These are phyloP conservation scores for Akanthomyces dipterigenus DNA, from an alignment of 2,329 filamentous ascomycete genomes.

Conservation along the genomic window DNA sequence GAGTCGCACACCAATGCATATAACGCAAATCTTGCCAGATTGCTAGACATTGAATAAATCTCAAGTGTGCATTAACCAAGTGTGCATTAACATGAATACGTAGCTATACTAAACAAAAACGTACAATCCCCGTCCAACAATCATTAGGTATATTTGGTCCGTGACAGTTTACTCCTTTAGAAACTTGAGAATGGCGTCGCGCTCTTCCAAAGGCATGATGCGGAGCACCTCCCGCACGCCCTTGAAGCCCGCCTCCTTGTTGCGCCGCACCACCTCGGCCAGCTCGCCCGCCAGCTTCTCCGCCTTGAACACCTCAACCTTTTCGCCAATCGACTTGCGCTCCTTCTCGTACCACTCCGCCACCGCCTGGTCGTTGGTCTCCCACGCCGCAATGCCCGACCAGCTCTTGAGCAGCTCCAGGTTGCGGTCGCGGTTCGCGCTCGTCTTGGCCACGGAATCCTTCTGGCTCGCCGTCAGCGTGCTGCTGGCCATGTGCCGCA, in stretches of 20 bases:
- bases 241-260: slow-evolving; percentile 66
- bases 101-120: background rate
- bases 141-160: background rate
- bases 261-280: slow-evolving; percentile 36
- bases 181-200: slow-evolving; percentile 69
- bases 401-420: slow-evolving; percentile 75
- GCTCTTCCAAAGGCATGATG: slow-evolving; percentile 82
- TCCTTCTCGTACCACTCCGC: slow-evolving; percentile 97
- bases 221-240: slow-evolving; percentile 80
- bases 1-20: no score
- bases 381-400: slow-evolving; percentile 72
- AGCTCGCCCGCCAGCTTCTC: slow-evolving; percentile 54
- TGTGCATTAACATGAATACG: slow-evolving; percentile 1
- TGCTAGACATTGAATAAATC: no score
- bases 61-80: background rate
- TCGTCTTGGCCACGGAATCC: slow-evolving; percentile 34
- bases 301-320: slow-evolving; percentile 76
- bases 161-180: slow-evolving; percentile 34
- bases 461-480: slow-evolving; percentile 23
- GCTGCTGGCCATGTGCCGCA: slow-evolving; percentile 71
- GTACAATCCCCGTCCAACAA: background rate
- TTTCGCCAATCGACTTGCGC: slow-evolving; percentile 71
- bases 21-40: no score
- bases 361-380: slow-evolving; percentile 72
- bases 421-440: slow-evolving; percentile 57